A percentile compares a stretch with the other conserved stretches of the same genome.
Evolutionary conservation across 306 rosid species (phyloP).

Genomic region (Acacia melanoxylon): DNA sequence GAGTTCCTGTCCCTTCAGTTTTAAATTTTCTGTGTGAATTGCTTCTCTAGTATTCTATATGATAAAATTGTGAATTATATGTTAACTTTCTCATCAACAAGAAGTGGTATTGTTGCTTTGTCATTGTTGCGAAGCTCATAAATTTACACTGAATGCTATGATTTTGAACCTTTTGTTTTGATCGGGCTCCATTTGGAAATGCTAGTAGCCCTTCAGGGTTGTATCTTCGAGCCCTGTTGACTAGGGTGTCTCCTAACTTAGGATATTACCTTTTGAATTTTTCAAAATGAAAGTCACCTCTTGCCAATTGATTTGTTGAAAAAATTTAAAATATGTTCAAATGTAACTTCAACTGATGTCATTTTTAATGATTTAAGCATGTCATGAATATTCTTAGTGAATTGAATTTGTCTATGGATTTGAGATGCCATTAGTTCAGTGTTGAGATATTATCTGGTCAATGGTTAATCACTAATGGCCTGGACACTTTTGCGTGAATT

Average conservation of each 20-base stretch:
- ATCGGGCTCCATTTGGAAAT: not conserved
- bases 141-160: not conserved
- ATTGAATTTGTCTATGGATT: not conserved
- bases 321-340: not conserved
- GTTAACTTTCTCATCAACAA: not conserved
- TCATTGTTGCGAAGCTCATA: not conserved
- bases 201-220: not conserved
- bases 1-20: not conserved
- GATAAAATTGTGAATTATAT: not conserved
- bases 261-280: not conserved
- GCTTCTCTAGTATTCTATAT: not conserved
- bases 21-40: not conserved
- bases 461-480: constrained; percentile 17
- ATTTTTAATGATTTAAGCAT: not conserved
- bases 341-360: not conserved
- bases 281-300: not conserved
- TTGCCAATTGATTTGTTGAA: not conserved
- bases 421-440: not conserved
- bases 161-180: not conserved
- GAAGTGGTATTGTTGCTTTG: not conserved
- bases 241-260: not conserved
- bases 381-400: not conserved
- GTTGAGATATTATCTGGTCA: not conserved
- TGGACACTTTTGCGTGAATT: constrained; percentile 19
- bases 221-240: not conserved